Evolutionary conservation across 805 yeast genomes (phyloP).

Genomic region (Pichia rugopelliculosa): DNA sequence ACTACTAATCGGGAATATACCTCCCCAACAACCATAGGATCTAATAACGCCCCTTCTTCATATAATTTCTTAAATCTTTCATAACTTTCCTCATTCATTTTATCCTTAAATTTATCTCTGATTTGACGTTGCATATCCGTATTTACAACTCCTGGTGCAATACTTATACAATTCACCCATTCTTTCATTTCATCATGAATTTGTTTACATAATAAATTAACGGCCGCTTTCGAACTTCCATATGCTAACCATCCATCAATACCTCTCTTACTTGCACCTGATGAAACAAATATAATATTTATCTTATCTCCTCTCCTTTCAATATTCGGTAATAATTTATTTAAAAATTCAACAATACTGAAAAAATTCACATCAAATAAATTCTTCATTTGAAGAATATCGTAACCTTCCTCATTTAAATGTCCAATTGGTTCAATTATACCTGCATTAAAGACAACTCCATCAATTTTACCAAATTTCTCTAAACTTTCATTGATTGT

Average conservation of each 20-base stretch:
- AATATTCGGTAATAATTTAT: conserved; percentile 40
- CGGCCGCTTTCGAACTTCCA: conserved; percentile 86
- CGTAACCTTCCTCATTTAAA: conserved; percentile 39
- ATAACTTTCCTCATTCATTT: conserved; percentile 56
- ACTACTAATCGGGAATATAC: conserved; percentile 62
- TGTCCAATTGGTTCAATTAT: conserved; percentile 68
- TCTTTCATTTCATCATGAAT: conserved; percentile 61
- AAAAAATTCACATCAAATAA: conserved; percentile 74
- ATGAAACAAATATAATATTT: conserved; percentile 65
- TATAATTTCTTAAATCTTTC: conserved; percentile 61
- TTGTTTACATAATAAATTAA: conserved; percentile 66
- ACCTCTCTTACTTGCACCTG: conserved; percentile 72
- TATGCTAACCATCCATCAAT: conserved; percentile 85
- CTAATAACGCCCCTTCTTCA: conserved; percentile 46
- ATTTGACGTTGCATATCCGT: conserved; percentile 83
- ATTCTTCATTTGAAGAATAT: conserved; percentile 50
- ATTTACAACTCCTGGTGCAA: conserved; percentile 94
- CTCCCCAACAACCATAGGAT: conserved; percentile 66
- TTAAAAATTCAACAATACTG: conserved; percentile 57
- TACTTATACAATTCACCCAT: conserved; percentile 50
- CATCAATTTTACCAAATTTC: conserved; percentile 51
- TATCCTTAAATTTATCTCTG: conserved; percentile 50
- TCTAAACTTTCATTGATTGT: conserved; percentile 40
- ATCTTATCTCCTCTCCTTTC: conserved; percentile 34
- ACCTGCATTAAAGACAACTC: conserved; percentile 75